A percentile compares a stretch with the other conserved stretches of the same genome.
These are phyloP conservation scores for Fistulina hepatica DNA, from an alignment of 1,284 basidiomycete genomes.

Conservation along the genomic window DNA sequence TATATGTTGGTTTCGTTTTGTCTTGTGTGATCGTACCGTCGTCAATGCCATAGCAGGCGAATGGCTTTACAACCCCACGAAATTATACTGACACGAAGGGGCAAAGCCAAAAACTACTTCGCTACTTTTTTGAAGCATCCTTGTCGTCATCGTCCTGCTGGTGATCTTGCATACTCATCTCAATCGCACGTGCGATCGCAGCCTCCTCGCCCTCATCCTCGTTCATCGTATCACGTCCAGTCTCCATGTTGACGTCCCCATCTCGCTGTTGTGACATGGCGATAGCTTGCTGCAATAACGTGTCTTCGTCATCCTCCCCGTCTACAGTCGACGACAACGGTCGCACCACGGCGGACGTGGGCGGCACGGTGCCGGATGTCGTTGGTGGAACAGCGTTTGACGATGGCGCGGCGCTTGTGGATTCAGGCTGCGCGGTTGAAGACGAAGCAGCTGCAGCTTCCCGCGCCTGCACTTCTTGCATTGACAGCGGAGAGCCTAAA, in stretches of 20 bases:
- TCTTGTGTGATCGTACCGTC: too few relatives aligned
- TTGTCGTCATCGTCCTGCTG: not conserved
- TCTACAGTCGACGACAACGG: too few relatives aligned
- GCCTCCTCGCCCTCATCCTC: conserved; percentile 31
- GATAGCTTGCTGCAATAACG: conserved; percentile 53
- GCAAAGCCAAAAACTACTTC: not conserved
- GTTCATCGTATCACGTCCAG: conserved; percentile 25
- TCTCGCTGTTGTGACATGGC: conserved; percentile 43
- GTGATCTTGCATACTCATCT: conserved; percentile 31
- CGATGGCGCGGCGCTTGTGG: conserved; percentile 22
- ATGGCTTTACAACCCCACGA: too few relatives aligned
- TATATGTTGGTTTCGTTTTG: too few relatives aligned
- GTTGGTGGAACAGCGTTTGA: conserved; percentile 23
- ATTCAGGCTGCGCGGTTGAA: conserved; percentile 21
- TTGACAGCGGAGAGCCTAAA: conserved; percentile 88
- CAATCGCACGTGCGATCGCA: conserved; percentile 28
- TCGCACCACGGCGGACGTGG: too few relatives aligned
- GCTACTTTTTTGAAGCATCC: conserved; percentile 1
- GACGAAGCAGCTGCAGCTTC: conserved; percentile 51
- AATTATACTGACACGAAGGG: too few relatives aligned
- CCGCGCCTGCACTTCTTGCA: conserved; percentile 92
- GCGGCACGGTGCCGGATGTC: conserved; percentile 14
- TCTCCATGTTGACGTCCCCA: conserved; percentile 37
- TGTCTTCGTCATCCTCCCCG: conserved; percentile 61
- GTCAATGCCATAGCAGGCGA: too few relatives aligned